These are phyloP conservation scores for Coemansia sp. DNA, from an alignment of 192 early-diverging fungal species.

Conservation along the genomic window DNA sequence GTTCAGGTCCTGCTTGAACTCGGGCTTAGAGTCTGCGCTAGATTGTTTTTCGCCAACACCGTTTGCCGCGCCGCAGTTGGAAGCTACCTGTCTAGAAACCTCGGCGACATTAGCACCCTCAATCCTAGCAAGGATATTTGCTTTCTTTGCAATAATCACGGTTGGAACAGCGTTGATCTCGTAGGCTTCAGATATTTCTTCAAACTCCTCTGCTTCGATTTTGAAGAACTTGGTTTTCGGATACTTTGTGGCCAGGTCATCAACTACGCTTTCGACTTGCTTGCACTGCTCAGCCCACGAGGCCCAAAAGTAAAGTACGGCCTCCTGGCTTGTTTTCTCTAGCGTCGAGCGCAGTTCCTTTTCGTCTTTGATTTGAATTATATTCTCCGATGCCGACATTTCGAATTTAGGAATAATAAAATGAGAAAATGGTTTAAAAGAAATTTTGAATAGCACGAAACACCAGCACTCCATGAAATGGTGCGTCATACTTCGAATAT, in stretches of 20 bases:
- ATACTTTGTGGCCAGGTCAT: constrained; percentile 77
- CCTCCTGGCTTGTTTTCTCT: constrained; percentile 28
- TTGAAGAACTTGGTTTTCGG: constrained; percentile 71
- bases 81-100: constrained; percentile 64
- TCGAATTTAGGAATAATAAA: not conserved
- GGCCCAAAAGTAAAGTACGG: constrained; percentile 90
- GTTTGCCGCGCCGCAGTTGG: constrained; percentile 21
- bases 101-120: constrained; percentile 87
- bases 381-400: constrained; percentile 20
- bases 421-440: not conserved
- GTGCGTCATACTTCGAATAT: too few species aligned
- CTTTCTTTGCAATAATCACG: constrained; percentile 76
- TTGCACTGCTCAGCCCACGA: constrained; percentile 82
- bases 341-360: constrained; percentile 27
- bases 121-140: constrained; percentile 69
- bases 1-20: constrained; percentile 68
- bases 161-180: constrained; percentile 92
- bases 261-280: constrained; percentile 92
- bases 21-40: constrained; percentile 39
- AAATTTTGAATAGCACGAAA: not conserved
- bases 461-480: too few species aligned
- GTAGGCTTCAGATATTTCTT: constrained; percentile 81
- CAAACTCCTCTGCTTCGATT: constrained; percentile 91
- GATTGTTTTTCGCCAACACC: constrained; percentile 30
- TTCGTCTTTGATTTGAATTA: constrained; percentile 36